Conservation (phyloP, 192 early-diverging fungal species). For the Haplosporangium gracile region DNA sequence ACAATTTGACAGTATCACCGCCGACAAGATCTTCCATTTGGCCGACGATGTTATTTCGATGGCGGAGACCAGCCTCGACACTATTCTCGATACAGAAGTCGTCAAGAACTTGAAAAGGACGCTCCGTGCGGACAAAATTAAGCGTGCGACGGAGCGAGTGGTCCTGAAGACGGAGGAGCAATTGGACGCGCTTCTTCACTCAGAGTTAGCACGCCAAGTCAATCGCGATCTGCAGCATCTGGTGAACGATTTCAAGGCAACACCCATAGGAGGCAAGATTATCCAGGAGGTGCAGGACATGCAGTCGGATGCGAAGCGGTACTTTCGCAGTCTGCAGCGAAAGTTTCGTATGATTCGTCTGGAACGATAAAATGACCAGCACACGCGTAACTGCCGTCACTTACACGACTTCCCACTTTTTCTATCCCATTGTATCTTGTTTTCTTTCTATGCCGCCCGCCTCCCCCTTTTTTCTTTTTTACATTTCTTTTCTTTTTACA, state of each 20-base stretch:
- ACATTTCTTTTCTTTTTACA: background rate
- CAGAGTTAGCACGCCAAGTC: constrained; percentile 2
- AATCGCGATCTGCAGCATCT: constrained; percentile 7
- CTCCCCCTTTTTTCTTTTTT: background rate
- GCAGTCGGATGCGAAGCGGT: constrained; percentile 17
- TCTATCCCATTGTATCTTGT: background rate
- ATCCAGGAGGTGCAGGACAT: constrained; percentile 21
- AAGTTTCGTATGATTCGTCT: background rate
- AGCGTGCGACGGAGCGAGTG: constrained; percentile 4
- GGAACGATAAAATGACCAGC: background rate
- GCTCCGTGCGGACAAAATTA: constrained; percentile 9
- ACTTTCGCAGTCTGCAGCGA: constrained; percentile 1
- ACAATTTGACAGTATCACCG: background rate
- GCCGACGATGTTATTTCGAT: constrained; percentile 21
- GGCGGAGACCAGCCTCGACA: constrained; percentile 17
- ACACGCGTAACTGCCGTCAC: background rate
- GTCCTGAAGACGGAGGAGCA: constrained; percentile 11
- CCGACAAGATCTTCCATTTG: constrained; percentile 6
- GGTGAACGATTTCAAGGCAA: constrained; percentile 23
- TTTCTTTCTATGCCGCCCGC: background rate
- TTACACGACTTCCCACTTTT: background rate
- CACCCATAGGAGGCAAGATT: constrained; percentile 19
- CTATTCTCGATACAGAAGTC: background rate
- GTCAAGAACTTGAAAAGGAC: background rate
- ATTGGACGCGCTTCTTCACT: constrained; percentile 7